Base-by-base conservation (phyloP, 495 filamentous ascomycete species). In the Glutinoglossum americanum region DNA sequence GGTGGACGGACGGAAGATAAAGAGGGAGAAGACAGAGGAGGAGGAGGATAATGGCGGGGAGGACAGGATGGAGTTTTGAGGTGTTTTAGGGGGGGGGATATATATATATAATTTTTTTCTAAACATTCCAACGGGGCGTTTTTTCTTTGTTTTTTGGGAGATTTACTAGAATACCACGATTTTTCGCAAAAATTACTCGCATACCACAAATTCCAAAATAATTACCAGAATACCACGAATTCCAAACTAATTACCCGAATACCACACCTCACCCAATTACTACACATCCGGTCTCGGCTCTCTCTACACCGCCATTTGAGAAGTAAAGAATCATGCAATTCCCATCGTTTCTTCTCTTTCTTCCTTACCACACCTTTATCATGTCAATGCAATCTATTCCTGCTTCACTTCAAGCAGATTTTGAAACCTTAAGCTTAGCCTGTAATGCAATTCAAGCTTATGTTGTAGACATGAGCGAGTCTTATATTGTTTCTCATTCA, bases 1-100 rank as follows among this genome's bases (percentile, higher is more conserved):
- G 19, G 89, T 44, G 26, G 28, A 56, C 1, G 32, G 19, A 1
- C 48, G 30, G 54, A 23, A 89, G 67, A 71, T 84, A 60, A 83
- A 83, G 11, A 88, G 84, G 71, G 73, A 86, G n/a, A 88, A 59
- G 49, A 61, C 62, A 0, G 71, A 71, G 26, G 67, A 60, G 13
- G 61, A 28, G 15, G 54, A 48, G 23, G 59, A n/a, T n/a, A n/a
- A n/a, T n/a, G n/a, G n/a, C n/a, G n/a, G n/a, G n/a, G n/a, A n/a
- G n/a, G n/a, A n/a, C n/a, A n/a, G n/a, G n/a, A n/a, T n/a, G n/a
- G n/a, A n/a, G n/a, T n/a, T n/a, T n/a, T n/a, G n/a, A n/a, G n/a
- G n/a, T n/a, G n/a, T n/a, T n/a, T n/a, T n/a, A n/a, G n/a, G n/a
- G n/a, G n/a, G n/a, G n/a, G n/a, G n/a, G n/a, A n/a, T n/a, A n/a